Base-by-base conservation (phyloP, 2,329 filamentous ascomycete species). In the Calycina herbarum region DNA sequence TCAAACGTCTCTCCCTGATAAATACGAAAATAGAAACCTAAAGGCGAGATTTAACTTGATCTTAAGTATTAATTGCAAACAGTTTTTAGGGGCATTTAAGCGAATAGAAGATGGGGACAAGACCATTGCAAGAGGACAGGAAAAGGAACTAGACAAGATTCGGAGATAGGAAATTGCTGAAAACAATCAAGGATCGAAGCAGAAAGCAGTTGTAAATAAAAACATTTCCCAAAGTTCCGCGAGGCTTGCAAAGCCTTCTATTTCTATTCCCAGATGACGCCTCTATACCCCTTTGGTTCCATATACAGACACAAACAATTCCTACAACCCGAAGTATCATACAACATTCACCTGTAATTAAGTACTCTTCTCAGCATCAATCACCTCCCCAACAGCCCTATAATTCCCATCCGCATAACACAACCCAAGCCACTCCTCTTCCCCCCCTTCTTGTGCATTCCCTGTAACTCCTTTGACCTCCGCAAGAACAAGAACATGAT, bases 401-500 rank as follows among this genome's bases (percentile, higher is more conserved):
- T 71, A 71, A 33, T 35, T 66, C 51, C 69, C 66, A 65, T 67
- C 63, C 13, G 59, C 66, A 66, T 71, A 71, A 35, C 66, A 59
- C 38, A 71, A 35, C 4, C 66, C 69, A 45, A 57, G 38, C 35
- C 51, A 54, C 8, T 56, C 58, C n/a, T 63, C 48, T 10, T 31
- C 27, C 15, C 27, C 45, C 2, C 13, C 40, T 4, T 31, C n/a
- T 33, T 33, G 31, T 3, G 33, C 13, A 57, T 60, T 40, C 17
- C 51, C n/a, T 6, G 27, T 57, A 58, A 74, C 67, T 3, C 64
- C 66, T 6, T 40, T 56, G 10, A 76, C 71, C 45, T 68, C 67
- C 7, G 67, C 74, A 57, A 75, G 35, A 59, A 76, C 67, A 45
- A 76, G 35, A 3, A 69, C 66, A 68, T 76, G 73, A 66, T 75